phyloP scores from a whole-genome alignment of 2,329 filamentous ascomycete genomes.

The Thielaviopsis punctulata region DNA sequence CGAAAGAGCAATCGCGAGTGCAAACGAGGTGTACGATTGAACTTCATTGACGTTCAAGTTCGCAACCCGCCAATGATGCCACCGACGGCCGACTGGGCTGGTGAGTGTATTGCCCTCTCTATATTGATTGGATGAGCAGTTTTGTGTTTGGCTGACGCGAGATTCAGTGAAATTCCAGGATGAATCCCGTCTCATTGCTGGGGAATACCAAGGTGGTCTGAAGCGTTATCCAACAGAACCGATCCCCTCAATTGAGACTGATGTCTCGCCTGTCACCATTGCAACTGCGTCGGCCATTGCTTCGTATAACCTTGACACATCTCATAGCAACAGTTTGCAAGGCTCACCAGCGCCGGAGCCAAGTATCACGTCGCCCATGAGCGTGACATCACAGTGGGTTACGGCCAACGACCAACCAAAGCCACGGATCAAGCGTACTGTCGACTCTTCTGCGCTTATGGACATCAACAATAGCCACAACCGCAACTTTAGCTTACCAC shows the following conservation, averaged over 20 bases:
- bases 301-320: not conserved
- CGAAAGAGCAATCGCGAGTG: slow-evolving; percentile 73
- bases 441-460: not conserved
- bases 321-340: slow-evolving; percentile 1
- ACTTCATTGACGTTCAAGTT: slow-evolving; percentile 76
- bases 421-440: not conserved
- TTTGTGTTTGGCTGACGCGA: slow-evolving; percentile 11
- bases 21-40: slow-evolving; percentile 71
- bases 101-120: slow-evolving; percentile 20
- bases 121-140: not conserved
- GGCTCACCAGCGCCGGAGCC: slow-evolving; percentile 4
- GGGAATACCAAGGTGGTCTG: slow-evolving; percentile 69
- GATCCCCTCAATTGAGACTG: slow-evolving; percentile 13
- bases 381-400: slow-evolving; percentile 8
- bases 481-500: not conserved
- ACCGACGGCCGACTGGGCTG: slow-evolving; percentile 46
- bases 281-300: slow-evolving; percentile 10
- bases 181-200: slow-evolving; percentile 78
- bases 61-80: slow-evolving; percentile 48
- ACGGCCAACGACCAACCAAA: slow-evolving; percentile 3
- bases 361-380: slow-evolving; percentile 4
- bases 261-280: slow-evolving; percentile 18
- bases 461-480: not conserved
- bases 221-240: slow-evolving; percentile 44
- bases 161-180: slow-evolving; percentile 58